Evolutionary conservation across 108 stramenopile genomes (phyloP).

Genomic region (Cyclotella distinguenda): DNA sequence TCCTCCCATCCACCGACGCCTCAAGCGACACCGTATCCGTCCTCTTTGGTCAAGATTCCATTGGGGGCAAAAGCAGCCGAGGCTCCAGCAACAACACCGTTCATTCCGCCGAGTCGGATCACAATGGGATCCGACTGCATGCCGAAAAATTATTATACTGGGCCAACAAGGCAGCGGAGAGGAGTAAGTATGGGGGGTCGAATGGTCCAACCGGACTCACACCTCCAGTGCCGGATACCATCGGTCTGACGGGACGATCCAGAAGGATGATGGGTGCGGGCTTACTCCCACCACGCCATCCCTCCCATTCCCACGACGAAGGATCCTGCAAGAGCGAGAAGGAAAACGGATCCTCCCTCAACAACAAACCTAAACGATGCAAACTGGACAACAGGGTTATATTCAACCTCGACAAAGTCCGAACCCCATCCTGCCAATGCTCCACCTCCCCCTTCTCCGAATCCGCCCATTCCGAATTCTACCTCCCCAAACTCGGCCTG

Average conservation of each 20-base stretch:
- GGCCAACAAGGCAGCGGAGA: slow-evolving; percentile 46
- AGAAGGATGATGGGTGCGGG: background rate
- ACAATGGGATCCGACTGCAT: slow-evolving; percentile 40
- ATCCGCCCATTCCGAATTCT: slow-evolving; percentile 68
- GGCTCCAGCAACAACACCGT: background rate
- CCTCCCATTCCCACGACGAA: background rate
- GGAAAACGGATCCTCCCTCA: slow-evolving; percentile 20
- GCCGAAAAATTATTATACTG: slow-evolving; percentile 47
- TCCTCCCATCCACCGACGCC: no score
- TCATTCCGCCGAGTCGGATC: slow-evolving; percentile 24
- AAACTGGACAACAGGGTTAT: slow-evolving; percentile 19
- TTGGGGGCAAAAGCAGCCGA: background rate
- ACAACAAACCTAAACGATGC: slow-evolving; percentile 1
- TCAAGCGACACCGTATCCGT: slow-evolving; percentile 24
- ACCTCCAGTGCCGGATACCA: slow-evolving; percentile 15
- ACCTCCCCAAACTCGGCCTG: slow-evolving; percentile 73
- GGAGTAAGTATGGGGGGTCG: slow-evolving; percentile 20
- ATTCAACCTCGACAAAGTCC: slow-evolving; percentile 30
- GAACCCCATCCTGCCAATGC: slow-evolving; percentile 48
- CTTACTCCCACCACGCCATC: slow-evolving; percentile 29
- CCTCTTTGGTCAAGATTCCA: slow-evolving; percentile 31
- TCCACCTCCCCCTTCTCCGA: slow-evolving; percentile 62
- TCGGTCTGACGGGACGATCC: slow-evolving; percentile 24
- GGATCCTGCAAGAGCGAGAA: slow-evolving; percentile 21
- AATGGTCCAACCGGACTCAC: background rate